Evolutionary conservation across 164 flowering plant genomes (phyloP), one percentile per base, ranked within the genome.

Genomic region (Aristolochia californica): DNA sequence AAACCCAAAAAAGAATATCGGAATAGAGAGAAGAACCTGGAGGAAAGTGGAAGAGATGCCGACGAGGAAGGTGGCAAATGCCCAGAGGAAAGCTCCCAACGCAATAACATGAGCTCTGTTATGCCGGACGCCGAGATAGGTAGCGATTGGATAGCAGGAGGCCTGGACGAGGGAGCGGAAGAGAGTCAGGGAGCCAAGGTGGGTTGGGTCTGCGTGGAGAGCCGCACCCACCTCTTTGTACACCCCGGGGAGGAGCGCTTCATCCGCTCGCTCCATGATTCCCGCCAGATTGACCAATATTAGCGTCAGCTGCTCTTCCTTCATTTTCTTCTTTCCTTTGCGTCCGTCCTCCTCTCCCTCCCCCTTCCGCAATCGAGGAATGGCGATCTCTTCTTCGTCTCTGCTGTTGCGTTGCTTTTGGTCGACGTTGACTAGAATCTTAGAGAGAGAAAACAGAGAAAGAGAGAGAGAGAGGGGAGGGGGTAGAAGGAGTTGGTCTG

Each of bases 191-290:
- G 87, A 79, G 21, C 93, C 95, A 4, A 90, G 74, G 0, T 88
- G 79, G 1, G 91, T 82, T 0, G 97, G 95, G 54, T 73, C 84
- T 0, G 91, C 67, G 75, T 85, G 87, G 0, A 90, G 80, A 0
- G 88, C 91, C 1, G 76, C 83, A 0, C 95, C 97, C 0, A 90
- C 83, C 62, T 90, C 95, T 55, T 76, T 80, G 79, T 87, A 90
- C 3, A 83, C 95, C 1, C 90, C 93, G 0, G 97, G 95, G 0
- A 90, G 72, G 63, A 90, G 60, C 0, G 95, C 83, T 64, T 90
- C 97, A 67, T 90, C 95, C 0, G 97, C 95, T 55, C 80, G 74
- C 72, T 87, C 95, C 95, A 87, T 80, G 51, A 87, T 81, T 43
- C 78, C 88, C 0, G 96, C 94, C 45, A 91, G 70, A 64, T 87